Base-by-base conservation (phyloP, 345 rosid species). In the Dipteronia sinensis region DNA sequence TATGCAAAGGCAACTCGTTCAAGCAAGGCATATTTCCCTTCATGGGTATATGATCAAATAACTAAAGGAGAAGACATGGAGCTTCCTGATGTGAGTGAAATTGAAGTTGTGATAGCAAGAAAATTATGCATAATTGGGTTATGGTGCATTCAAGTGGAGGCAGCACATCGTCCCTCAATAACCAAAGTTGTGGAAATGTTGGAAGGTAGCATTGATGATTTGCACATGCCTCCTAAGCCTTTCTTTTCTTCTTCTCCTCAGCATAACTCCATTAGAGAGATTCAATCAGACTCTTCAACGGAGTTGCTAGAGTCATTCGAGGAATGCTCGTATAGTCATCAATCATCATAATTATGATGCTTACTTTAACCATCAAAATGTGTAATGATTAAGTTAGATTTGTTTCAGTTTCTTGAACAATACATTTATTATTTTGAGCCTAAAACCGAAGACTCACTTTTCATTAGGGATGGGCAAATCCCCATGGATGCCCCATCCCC, bases 151-250 rank as follows among this genome's bases (percentile, higher is more conserved):
- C 84, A 85, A 61, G 74, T 77, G 72, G 46, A 44, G 20, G 56
- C 83, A 59, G 47, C 68, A 2, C 79, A 87, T 34, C 87, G 88
- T 13, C 87, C 87, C 5, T 71, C 77, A 12, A 87, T 85, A 80
- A 55, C 79, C 64, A 72, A 34, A 68, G 87, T 85, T 34, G 68
- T 85, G 44, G 84, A 83, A 58, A 83, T 83, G 87, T 77, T 87
- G 58, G 76, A 74, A 70, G 78, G 79, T 0, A 72, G 58, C 19
- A n/a, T 63, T 2, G 78, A 73, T 38, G 67, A 73, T 23, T 72
- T 87, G 69, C 75, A 76, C 72, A 63, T 82, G 80, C 87, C 88
- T 70, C 74, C 80, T 12, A 82, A 62, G 31, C 78, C 85, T 31
- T 65, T 78, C 59, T 81, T 77, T 13, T 77, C 83, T 70, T 77